These are phyloP conservation scores for Ammopiptanthus mongolicus DNA, from an alignment of 306 rosid genomes.

Conservation along the genomic window DNA sequence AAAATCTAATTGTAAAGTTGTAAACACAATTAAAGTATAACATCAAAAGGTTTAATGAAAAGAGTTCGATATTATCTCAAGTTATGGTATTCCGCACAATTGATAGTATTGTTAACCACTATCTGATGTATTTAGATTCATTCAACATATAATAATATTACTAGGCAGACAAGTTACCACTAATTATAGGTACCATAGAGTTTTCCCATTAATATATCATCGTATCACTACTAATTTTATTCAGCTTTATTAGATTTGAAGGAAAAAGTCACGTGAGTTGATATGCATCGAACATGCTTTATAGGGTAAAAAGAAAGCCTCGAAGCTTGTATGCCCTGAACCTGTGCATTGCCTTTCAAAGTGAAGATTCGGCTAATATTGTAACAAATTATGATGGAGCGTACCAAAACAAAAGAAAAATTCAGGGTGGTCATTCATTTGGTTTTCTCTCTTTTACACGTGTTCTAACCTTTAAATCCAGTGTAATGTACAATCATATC, in stretches of 20 bases:
- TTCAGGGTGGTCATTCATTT: background rate
- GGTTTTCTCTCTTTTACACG: background rate
- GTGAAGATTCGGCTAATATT: constrained; percentile 2
- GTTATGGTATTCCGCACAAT: background rate
- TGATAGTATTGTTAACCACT: background rate
- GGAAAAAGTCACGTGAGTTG: background rate
- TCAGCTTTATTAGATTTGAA: background rate
- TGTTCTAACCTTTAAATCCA: constrained; percentile 9
- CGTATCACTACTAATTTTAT: background rate
- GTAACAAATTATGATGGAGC: constrained; percentile 7
- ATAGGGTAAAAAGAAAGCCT: background rate
- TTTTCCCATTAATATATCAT: background rate
- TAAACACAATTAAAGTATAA: too few species aligned
- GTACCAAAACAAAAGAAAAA: background rate
- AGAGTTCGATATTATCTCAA: background rate
- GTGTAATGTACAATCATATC: background rate
- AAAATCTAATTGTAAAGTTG: background rate
- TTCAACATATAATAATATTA: background rate
- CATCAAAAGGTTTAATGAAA: background rate
- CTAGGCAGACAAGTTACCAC: background rate
- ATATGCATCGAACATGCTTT: background rate
- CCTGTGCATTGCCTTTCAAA: background rate
- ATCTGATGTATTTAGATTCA: background rate
- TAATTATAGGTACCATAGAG: background rate
- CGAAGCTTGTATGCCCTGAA: constrained; percentile 3